Evolutionary conservation across 1,139 yeast species (phyloP).

Genomic region (Debaryomyces subglobosus): DNA sequence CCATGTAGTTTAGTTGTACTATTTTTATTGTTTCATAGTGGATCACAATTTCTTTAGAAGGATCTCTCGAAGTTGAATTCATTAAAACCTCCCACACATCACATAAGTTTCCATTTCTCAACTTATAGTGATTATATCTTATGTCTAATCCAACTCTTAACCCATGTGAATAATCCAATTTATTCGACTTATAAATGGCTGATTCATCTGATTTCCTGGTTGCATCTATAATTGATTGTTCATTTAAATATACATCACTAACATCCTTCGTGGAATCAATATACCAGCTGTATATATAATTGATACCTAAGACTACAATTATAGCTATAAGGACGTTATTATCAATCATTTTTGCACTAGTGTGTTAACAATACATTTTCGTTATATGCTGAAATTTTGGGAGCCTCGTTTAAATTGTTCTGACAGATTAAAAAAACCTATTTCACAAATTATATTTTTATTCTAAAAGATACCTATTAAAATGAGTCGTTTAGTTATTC

Average conservation of each 20-base stretch:
- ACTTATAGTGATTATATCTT: constrained; percentile 58
- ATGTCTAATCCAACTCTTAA: constrained; percentile 68
- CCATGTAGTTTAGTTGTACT: constrained; percentile 29
- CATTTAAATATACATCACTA: constrained; percentile 56
- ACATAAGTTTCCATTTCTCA: constrained; percentile 68
- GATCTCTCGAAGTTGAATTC: constrained; percentile 16
- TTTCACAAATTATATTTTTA: not conserved
- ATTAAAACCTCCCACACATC: constrained; percentile 61
- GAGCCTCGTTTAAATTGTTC: constrained; percentile 4
- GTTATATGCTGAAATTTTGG: not conserved
- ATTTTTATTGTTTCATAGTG: constrained; percentile 21
- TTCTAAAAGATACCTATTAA: not conserved
- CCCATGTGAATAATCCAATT: constrained; percentile 63
- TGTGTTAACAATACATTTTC: not conserved
- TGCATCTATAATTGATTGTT: constrained; percentile 60
- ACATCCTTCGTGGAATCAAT: constrained; percentile 48
- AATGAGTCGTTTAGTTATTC: constrained; percentile 9
- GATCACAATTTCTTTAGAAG: constrained; percentile 18
- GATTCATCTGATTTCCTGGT: constrained; percentile 62
- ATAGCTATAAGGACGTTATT: constrained; percentile 20
- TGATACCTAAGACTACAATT: constrained; percentile 21
- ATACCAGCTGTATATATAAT: constrained; percentile 26
- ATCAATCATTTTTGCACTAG: constrained; percentile 10
- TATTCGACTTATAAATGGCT: constrained; percentile 65
- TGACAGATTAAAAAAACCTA: not conserved